Conservation (phyloP, 169 alveolate genomes). For the Cystoisospora suis region DNA sequence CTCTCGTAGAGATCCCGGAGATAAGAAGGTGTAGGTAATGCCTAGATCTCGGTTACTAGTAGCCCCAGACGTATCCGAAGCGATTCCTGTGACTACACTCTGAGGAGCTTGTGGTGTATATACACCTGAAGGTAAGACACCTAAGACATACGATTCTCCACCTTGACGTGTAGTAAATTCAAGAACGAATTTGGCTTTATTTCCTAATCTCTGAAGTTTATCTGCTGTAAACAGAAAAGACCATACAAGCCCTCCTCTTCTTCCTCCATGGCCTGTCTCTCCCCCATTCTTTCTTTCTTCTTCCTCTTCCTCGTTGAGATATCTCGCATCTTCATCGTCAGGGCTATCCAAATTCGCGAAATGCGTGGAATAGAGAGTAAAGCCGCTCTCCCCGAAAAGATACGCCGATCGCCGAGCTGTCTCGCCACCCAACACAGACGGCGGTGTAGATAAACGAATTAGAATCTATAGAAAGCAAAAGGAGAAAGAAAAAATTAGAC, state of each 20-base stretch:
- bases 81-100: background rate
- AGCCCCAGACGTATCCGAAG: background rate
- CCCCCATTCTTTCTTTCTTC: background rate
- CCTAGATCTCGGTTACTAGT: background rate
- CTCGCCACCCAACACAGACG: slow-evolving; percentile 17
- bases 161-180: background rate
- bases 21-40: background rate
- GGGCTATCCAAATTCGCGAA: slow-evolving; percentile 36
- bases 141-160: background rate
- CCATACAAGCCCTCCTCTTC: slow-evolving; percentile 35
- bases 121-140: background rate
- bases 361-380: slow-evolving; percentile 33
- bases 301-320: background rate
- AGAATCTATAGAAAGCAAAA: slow-evolving; percentile 4
- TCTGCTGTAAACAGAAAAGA: slow-evolving; percentile 47
- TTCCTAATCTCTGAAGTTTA: slow-evolving; percentile 32
- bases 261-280: background rate
- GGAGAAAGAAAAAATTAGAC: background rate
- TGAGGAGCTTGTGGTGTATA: background rate
- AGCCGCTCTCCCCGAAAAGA: background rate
- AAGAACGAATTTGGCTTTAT: background rate
- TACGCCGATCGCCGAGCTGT: slow-evolving; percentile 34
- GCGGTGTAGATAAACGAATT: slow-evolving; percentile 54
- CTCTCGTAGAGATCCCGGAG: slow-evolving; percentile 27
- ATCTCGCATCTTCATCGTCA: background rate